Conservation (phyloP, 192 early-diverging fungal species). For the Entomortierella beljakovae region DNA sequence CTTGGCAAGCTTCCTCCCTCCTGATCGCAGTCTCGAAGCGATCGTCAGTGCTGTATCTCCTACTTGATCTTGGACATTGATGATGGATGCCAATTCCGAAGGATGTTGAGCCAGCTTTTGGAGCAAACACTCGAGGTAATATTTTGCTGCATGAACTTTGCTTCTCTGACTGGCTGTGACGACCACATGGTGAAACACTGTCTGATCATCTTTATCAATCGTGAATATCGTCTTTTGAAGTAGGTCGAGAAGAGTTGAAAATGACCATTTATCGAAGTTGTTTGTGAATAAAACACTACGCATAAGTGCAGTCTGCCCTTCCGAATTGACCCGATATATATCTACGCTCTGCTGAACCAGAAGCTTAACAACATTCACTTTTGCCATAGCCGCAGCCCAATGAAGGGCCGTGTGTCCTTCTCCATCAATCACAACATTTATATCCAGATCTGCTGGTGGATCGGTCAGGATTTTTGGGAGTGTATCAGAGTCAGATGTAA, state of each 20-base stretch:
- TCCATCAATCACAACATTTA: conserved; percentile 91
- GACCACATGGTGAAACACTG: conserved; percentile 93
- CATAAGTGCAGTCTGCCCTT: conserved; percentile 93
- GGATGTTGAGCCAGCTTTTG: conserved; percentile 73
- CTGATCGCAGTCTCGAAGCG: conserved; percentile 63
- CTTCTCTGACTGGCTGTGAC: conserved; percentile 75
- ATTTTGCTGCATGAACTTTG: conserved; percentile 76
- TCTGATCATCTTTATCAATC: conserved; percentile 83
- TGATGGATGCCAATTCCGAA: conserved; percentile 79
- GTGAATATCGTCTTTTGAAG: conserved; percentile 80
- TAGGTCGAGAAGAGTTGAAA: conserved; percentile 75
- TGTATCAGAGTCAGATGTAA: conserved; percentile 52
- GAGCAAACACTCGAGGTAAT: conserved; percentile 91
- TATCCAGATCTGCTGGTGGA: conserved; percentile 75
- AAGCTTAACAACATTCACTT: conserved; percentile 76
- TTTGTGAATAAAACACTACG: conserved; percentile 91
- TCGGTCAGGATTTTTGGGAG: conserved; percentile 67
- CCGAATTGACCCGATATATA: conserved; percentile 75
- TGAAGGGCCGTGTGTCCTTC: conserved; percentile 95
- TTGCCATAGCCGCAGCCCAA: conserved; percentile 94
- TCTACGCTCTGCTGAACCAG: conserved; percentile 83
- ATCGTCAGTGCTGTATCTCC: conserved; percentile 86
- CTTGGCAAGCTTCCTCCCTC: conserved; percentile 69
- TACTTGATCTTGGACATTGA: conserved; percentile 81
- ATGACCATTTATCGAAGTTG: conserved; percentile 86